phyloP scores from a whole-genome alignment of 2,329 filamentous ascomycete species.

The Fusarium clavum region DNA sequence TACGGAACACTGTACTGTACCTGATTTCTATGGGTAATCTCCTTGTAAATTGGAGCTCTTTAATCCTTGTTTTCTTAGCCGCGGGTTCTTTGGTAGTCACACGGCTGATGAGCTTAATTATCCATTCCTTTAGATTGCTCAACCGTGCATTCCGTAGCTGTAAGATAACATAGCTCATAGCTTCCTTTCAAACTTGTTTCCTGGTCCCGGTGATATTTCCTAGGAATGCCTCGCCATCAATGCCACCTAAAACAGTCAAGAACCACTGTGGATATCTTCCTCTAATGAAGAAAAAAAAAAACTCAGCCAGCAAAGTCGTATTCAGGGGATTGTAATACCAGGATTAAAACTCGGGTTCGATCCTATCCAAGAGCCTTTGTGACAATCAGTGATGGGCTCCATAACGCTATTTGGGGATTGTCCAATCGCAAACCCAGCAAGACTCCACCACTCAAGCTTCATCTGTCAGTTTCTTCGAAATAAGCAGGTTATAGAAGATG shows the following conservation, averaged over 20 bases:
- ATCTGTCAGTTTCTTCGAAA: conserved; percentile 1
- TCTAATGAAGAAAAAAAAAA: neutral
- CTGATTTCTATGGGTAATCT: conserved; percentile 29
- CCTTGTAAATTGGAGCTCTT: conserved; percentile 33
- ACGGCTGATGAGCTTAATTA: conserved; percentile 38
- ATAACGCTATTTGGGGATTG: conserved; percentile 19
- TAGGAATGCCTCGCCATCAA: neutral
- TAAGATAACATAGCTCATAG: neutral
- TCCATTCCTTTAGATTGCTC: conserved; percentile 15
- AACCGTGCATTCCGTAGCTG: conserved; percentile 22
- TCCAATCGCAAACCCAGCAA: conserved; percentile 6
- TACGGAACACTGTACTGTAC: neutral
- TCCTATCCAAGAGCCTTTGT: conserved; percentile 21
- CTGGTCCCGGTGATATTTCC: neutral
- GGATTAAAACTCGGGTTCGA: conserved; percentile 18
- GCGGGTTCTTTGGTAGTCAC: conserved; percentile 22
- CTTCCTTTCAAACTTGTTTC: neutral
- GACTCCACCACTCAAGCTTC: conserved; percentile 18
- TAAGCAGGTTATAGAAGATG: neutral
- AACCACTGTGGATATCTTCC: neutral
- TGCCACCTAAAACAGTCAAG: neutral
- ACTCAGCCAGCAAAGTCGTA: neutral
- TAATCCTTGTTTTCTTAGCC: conserved; percentile 14
- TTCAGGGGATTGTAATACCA: conserved; percentile 8
- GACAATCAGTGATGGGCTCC: conserved; percentile 14